phyloP scores from a whole-genome alignment of 2,329 filamentous ascomycete genomes.

The Talaromyces atroroseus region DNA sequence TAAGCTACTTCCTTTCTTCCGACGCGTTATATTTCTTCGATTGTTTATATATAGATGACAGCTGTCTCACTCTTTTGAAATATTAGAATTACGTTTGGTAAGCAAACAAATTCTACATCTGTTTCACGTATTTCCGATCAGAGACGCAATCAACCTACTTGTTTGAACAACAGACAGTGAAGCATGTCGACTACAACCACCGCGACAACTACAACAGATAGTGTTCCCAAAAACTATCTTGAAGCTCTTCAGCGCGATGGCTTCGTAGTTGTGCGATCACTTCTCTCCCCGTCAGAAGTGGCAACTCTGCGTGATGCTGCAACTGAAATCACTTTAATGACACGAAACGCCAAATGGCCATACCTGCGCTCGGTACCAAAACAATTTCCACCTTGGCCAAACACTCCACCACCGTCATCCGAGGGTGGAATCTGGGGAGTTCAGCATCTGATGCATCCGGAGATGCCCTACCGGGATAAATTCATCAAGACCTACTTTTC shows the following conservation, averaged over 20 bases:
- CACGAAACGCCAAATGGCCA: constrained; percentile 70
- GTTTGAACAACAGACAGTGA: background rate
- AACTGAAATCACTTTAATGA: constrained; percentile 51
- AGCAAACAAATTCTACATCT: background rate
- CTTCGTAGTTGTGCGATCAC: constrained; percentile 66
- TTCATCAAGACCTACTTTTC: constrained; percentile 72
- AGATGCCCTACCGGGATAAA: constrained; percentile 54
- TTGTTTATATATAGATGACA: background rate
- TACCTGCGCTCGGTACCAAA: constrained; percentile 79
- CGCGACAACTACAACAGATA: background rate
- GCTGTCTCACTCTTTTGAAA: background rate
- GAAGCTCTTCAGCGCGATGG: constrained; percentile 62
- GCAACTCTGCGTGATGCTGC: constrained; percentile 56
- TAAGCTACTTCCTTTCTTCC: background rate
- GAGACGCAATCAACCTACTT: background rate
- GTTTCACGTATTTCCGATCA: background rate
- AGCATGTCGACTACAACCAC: constrained; percentile 4
- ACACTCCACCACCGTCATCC: constrained; percentile 42
- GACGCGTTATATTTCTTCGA: background rate
- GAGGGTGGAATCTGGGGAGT: constrained; percentile 77
- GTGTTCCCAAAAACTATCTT: constrained; percentile 31
- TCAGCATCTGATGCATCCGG: constrained; percentile 75
- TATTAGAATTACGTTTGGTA: background rate
- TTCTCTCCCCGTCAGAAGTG: constrained; percentile 56
- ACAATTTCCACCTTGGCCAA: constrained; percentile 81